Conservation (phyloP, 768 basidiomycete species). For the Rhodosporidiobolus sp. region DNA sequence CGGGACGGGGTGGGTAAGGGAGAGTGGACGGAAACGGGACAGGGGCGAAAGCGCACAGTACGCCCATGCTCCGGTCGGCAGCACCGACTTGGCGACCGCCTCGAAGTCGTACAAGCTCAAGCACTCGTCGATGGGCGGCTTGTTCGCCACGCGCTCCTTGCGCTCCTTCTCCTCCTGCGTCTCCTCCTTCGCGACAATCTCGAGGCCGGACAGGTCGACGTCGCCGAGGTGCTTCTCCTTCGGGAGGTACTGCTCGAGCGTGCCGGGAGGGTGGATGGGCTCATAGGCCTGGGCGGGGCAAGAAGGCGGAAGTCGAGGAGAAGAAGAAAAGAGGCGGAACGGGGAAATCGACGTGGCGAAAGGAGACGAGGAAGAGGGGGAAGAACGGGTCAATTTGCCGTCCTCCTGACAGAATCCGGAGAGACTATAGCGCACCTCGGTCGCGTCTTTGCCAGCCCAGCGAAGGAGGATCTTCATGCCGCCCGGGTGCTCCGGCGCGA, state of each 20-base stretch:
- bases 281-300: constrained; percentile 45
- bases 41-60: constrained; percentile 58
- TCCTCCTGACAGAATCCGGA: too few species aligned
- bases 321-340: neutral
- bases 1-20: constrained; percentile 50
- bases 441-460: constrained; percentile 77
- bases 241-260: constrained; percentile 65
- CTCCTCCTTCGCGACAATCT: constrained; percentile 57
- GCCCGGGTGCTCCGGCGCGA: constrained; percentile 48
- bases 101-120: constrained; percentile 79
- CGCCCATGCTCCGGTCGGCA: constrained; percentile 64
- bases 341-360: too few species aligned
- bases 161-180: constrained; percentile 69
- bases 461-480: constrained; percentile 76
- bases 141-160: constrained; percentile 61
- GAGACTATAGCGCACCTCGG: constrained; percentile 45
- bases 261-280: constrained; percentile 74
- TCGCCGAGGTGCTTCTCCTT: constrained; percentile 69
- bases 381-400: too few species aligned
- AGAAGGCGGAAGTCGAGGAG: neutral
- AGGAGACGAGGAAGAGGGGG: too few species aligned
- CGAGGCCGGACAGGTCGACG: constrained; percentile 60
- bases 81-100: constrained; percentile 66
- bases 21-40: neutral
- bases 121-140: constrained; percentile 67